Base-by-base conservation (phyloP, 2,329 filamentous ascomycete genomes). In the Sporothrix euskadiensis region DNA sequence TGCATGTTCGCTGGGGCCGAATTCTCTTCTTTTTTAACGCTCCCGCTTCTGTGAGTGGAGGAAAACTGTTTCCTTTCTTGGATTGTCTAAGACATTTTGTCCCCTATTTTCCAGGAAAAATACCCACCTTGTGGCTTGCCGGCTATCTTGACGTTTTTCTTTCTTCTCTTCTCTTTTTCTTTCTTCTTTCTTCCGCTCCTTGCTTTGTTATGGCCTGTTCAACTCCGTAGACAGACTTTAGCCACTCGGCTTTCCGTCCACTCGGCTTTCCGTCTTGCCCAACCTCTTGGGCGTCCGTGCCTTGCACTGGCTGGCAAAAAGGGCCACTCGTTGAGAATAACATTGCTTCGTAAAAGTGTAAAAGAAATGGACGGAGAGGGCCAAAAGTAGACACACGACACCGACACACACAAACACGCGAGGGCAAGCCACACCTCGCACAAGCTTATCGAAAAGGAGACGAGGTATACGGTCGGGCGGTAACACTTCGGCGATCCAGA, bases 401-500 rank as follows among this genome's bases (percentile, higher is more conserved):
- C 30, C 44, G 44, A 49, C 44, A 49, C 44, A 47, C 61, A 47
- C 61, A 47, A 30, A 66, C 61, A 47, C 61, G 61, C 61, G 61
- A 66, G 61, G 22, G 22, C n/a, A 44, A 44, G 41, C 65, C 44
- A n/a, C 44, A 35, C 26, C 30, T 47, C 44, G 65, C 65, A 68
- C 65, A 52, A 68, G 65, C 44, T 68, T 52, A 68, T 68, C 44
- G 22, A 35, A 68, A n/a, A 35, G 44, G 26, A 52, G 35, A 12
- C 65, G 61, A 66, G 47, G n/a, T 30, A 56, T 8, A 56, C 22
- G 66, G 32, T 7, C 22, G n/a, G 52, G 22, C 35, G 47, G 68
- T 70, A 1, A 30, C 68, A 57, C 65, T 19, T 52, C 35, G 52
- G 52, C 68, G 68, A 70, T 57, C 66, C 19, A 56, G 68, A 57